These are phyloP conservation scores for Sphagnum tenellum DNA, from an alignment of 225 moss, liverwort and hornwort species.

Conservation along the genomic window DNA sequence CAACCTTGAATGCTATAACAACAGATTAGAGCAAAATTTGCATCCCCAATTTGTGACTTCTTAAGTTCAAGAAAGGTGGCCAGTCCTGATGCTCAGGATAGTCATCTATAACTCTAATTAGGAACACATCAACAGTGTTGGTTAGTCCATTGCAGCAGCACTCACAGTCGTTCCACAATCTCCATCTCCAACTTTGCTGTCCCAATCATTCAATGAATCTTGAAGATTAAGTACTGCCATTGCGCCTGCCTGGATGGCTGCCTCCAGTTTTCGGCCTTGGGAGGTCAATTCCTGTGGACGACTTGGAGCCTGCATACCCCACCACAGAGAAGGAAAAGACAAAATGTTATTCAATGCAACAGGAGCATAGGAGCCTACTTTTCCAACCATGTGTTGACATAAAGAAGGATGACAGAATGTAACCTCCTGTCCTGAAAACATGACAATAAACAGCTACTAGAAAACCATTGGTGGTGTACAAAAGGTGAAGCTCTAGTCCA, in stretches of 20 bases:
- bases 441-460: too few species aligned
- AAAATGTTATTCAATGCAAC: too few species aligned
- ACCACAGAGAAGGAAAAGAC: not conserved
- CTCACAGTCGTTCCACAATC: constrained; percentile 94
- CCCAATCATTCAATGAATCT: constrained; percentile 70
- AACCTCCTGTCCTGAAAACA: not conserved
- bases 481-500: too few species aligned
- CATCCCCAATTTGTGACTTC: too few species aligned
- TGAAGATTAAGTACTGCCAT: constrained; percentile 54
- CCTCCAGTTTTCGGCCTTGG: constrained; percentile 65
- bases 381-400: not conserved
- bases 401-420: not conserved
- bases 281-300: constrained; percentile 73
- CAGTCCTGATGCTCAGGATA: too few species aligned
- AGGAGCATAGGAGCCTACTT: constrained; percentile 3
- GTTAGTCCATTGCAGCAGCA: not conserved
- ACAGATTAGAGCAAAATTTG: too few species aligned
- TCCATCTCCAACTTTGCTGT: constrained; percentile 88
- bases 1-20: too few species aligned
- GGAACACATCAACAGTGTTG: too few species aligned
- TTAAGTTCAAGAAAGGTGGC: too few species aligned
- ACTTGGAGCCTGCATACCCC: constrained; percentile 45
- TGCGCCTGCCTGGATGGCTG: constrained; percentile 80
- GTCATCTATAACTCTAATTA: too few species aligned
- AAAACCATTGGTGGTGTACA: too few species aligned